A percentile compares a stretch with the other conserved stretches of the same genome.
Evolutionary conservation across 2,329 filamentous ascomycete species (phyloP).

Genomic region (Xylaria sp.): DNA sequence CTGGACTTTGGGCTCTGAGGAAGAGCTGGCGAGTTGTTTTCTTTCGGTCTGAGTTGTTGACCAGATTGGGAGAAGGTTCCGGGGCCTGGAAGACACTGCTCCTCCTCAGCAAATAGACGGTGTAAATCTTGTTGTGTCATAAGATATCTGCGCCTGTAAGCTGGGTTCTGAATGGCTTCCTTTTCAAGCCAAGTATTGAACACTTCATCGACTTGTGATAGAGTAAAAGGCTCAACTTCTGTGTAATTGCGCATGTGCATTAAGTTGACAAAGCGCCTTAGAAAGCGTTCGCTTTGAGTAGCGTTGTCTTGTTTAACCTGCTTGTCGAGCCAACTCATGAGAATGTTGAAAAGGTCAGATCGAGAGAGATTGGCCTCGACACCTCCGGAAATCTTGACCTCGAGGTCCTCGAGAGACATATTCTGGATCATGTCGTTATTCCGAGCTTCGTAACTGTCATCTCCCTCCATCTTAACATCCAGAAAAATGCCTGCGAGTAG

Average conservation of each 20-base stretch:
- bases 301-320: constrained; percentile 43
- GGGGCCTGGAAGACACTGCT: background rate
- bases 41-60: background rate
- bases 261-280: constrained; percentile 41
- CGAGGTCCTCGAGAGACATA: constrained; percentile 35
- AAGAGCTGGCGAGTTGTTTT: constrained; percentile 16
- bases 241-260: constrained; percentile 33
- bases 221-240: constrained; percentile 31
- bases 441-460: constrained; percentile 13
- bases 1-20: constrained; percentile 9
- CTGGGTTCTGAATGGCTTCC: constrained; percentile 39
- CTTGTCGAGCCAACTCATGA: constrained; percentile 47
- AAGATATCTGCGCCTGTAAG: constrained; percentile 46
- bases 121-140: constrained; percentile 44
- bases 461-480: constrained; percentile 41
- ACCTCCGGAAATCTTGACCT: constrained; percentile 29
- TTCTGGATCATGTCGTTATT: constrained; percentile 30
- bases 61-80: background rate
- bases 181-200: constrained; percentile 44
- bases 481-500: background rate
- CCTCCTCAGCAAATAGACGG: constrained; percentile 32
- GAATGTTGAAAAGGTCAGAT: constrained; percentile 33
- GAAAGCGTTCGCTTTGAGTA: constrained; percentile 35
- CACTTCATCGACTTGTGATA: constrained; percentile 34
- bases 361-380: constrained; percentile 20